Base-by-base conservation (phyloP, 139 green algal genomes). In the Edaphochlamys debaryana region DNA sequence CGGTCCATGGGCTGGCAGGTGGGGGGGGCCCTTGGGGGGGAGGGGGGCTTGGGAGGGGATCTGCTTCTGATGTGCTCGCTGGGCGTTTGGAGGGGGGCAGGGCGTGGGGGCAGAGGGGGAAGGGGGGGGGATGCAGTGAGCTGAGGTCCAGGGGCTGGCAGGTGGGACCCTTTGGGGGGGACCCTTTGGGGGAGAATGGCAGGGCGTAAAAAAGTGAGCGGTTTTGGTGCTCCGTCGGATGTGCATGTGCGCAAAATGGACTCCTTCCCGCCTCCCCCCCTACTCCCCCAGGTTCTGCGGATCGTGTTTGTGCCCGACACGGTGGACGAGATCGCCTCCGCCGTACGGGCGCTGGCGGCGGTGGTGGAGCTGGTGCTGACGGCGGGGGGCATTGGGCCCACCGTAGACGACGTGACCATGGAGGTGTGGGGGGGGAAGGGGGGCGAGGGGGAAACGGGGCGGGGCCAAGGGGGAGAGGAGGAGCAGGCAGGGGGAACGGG, bases 321-420 rank as follows among this genome's bases (percentile, higher is more conserved):
- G 48, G 84, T 93, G 36, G 80, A 89, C 34, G 85, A 86, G 48
- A 96, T 98, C 40, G 90, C 92, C 5, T 62, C 69, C 13, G 88
- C 87, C 41, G 87, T 95, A 34, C 73, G 73, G 3, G 79, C 69
- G 3, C 60, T 86, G 70, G 58, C 87, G 69, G 79, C 54, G 9
- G 60, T 87, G 48, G 73, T 85, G 27, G 92, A 95, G 17, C 86
- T 92, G 45, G 89, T 98, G 15, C 87, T 98, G 48, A 98, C 94
- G 32, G 89, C 79, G 54, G 95, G 95, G 7, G 95, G 95, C 56
- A 95, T 98, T 32, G 95, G 95, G 0, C 95, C 95, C 23, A 98
- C 95, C 0, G 92, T 98, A 41, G 95, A 98, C 85, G 95, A 98
- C 86, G 89, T 97, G 13, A 98, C 95, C 27, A 96, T 98, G 70